These are phyloP conservation scores for Chaetoceros muelleri DNA, from an alignment of 108 stramenopile genomes.

Conservation along the genomic window DNA sequence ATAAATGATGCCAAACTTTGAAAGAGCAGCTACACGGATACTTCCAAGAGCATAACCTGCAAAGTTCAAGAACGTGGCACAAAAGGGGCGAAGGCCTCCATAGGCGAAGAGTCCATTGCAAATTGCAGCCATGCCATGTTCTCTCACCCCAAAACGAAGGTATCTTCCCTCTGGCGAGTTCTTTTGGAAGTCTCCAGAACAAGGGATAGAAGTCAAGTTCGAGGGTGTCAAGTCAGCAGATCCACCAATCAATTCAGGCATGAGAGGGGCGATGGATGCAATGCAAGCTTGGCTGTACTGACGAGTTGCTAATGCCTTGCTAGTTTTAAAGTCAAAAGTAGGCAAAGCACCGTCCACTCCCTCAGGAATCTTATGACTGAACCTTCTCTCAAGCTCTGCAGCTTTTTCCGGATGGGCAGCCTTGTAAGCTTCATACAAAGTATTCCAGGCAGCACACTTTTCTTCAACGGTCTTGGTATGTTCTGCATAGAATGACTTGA, in stretches of 20 bases:
- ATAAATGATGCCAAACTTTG: constrained; percentile 88
- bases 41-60: constrained; percentile 92
- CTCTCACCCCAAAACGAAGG: constrained; percentile 94
- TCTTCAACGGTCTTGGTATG: constrained; percentile 39
- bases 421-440: constrained; percentile 57
- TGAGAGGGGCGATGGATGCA: constrained; percentile 60
- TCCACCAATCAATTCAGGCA: constrained; percentile 96
- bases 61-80: constrained; percentile 98
- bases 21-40: constrained; percentile 83
- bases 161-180: constrained; percentile 78
- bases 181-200: constrained; percentile 84
- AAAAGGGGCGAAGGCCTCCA: constrained; percentile 90
- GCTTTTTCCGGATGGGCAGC: constrained; percentile 78
- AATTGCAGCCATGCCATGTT: constrained; percentile 96
- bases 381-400: constrained; percentile 84
- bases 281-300: constrained; percentile 73
- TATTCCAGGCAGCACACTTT: constrained; percentile 55
- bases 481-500: constrained; percentile 47
- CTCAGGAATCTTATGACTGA: constrained; percentile 67
- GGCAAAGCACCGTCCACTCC: constrained; percentile 79
- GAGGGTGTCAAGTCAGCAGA: constrained; percentile 95
- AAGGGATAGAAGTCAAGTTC: constrained; percentile 81
- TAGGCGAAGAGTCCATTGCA: constrained; percentile 94
- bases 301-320: constrained; percentile 85
- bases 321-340: constrained; percentile 65